phyloP scores from a whole-genome alignment of 129 eudicot genomes.

The Artemisia argyi region DNA sequence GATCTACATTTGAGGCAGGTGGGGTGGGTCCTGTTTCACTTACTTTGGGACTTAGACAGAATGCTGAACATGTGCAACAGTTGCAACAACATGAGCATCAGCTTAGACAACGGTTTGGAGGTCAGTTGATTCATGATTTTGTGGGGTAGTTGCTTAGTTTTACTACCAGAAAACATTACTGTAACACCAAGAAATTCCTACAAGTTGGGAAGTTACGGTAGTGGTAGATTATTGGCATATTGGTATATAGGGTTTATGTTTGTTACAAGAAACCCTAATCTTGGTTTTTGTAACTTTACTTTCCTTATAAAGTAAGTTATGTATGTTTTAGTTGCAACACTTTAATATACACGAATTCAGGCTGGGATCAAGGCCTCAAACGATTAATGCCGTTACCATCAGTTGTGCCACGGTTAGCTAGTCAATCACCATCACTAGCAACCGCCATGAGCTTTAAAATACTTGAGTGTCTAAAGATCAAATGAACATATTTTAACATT shows the following conservation, averaged over 20 bases:
- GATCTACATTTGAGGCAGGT: constrained; percentile 51
- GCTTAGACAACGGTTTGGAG: constrained; percentile 65
- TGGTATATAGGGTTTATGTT: constrained; percentile 24
- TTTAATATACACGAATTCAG: not conserved
- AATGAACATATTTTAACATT: too few species aligned
- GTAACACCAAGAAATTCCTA: constrained; percentile 24
- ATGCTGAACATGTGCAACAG: constrained; percentile 58
- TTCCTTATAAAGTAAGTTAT: constrained; percentile 22
- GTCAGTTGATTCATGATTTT: constrained; percentile 77
- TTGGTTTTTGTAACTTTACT: constrained; percentile 30
- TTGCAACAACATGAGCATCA: constrained; percentile 54
- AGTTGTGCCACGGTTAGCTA: too few species aligned
- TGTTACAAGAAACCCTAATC: constrained; percentile 21
- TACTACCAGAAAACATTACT: constrained; percentile 11
- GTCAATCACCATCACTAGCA: too few species aligned
- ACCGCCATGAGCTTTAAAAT: too few species aligned
- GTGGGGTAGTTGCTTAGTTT: constrained; percentile 49
- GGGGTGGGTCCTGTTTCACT: constrained; percentile 72
- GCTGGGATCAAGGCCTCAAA: not conserved
- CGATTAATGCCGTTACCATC: too few species aligned
- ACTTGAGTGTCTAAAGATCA: too few species aligned
- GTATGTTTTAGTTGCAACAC: constrained; percentile 9
- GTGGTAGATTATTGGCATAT: constrained; percentile 34
- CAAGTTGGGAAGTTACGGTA: constrained; percentile 22
- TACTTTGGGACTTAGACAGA: constrained; percentile 79